A percentile compares a stretch with the other conserved stretches of the same genome.
phyloP scores from a whole-genome alignment of 2,329 filamentous ascomycete genomes.

The Fusarium drepaniforme region DNA sequence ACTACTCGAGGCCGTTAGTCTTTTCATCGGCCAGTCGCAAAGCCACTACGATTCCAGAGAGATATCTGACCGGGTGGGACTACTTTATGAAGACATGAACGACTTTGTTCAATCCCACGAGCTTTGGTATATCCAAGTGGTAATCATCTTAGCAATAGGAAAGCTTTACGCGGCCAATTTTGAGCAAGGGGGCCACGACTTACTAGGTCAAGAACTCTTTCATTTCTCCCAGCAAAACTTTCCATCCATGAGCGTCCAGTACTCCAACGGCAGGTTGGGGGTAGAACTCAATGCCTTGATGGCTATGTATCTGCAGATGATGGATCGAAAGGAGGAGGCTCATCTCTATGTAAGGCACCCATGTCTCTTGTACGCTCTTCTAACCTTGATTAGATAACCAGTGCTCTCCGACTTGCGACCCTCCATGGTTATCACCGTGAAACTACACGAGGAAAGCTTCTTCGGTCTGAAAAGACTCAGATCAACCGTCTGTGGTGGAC shows the following conservation, averaged over 20 bases:
- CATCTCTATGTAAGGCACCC: background rate
- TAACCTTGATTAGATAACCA: background rate
- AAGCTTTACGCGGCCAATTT: background rate
- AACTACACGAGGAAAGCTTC: background rate
- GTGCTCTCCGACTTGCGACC: background rate
- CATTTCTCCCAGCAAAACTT: background rate
- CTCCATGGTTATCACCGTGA: background rate
- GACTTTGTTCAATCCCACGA: background rate
- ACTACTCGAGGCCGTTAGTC: background rate
- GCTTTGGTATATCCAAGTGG: background rate
- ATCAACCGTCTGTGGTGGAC: constrained; percentile 2
- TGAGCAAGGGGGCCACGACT: background rate
- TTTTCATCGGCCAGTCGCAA: background rate
- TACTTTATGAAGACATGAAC: background rate
- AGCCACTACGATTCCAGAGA: constrained; percentile 1
- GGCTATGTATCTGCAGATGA: background rate
- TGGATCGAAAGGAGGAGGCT: background rate
- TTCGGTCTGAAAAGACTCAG: background rate
- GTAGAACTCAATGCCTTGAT: background rate
- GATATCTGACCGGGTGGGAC: background rate
- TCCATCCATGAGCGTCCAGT: background rate
- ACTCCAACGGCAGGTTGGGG: background rate
- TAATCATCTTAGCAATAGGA: background rate
- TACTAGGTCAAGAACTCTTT: background rate
- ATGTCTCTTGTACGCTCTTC: background rate